Evolutionary conservation across 176 grass and related monocot species (phyloP).

Genomic region (Cenchrus purpureus): DNA sequence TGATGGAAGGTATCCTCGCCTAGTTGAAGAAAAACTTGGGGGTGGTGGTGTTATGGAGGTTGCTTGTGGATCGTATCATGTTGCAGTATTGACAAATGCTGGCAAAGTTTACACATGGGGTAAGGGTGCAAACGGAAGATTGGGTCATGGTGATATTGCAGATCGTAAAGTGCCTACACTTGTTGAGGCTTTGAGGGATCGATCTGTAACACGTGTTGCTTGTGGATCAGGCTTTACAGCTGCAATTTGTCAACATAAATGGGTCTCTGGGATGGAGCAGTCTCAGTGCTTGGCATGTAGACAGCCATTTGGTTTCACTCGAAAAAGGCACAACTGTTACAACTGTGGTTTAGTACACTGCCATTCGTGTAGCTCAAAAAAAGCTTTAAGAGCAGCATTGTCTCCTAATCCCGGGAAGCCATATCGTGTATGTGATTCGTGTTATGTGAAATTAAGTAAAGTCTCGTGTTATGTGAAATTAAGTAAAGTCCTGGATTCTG

Average conservation of each 20-base stretch:
- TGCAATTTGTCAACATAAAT: slow-evolving; percentile 94
- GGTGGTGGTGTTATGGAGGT: slow-evolving; percentile 78
- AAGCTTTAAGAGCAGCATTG: slow-evolving; percentile 82
- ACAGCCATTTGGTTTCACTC: slow-evolving; percentile 95
- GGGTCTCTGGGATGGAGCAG: slow-evolving; percentile 91
- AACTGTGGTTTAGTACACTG: slow-evolving; percentile 98
- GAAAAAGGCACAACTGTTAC: slow-evolving; percentile 97
- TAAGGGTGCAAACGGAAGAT: slow-evolving; percentile 88
- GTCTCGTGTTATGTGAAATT: slow-evolving; percentile 87
- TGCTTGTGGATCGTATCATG: slow-evolving; percentile 88
- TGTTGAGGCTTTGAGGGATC: slow-evolving; percentile 90
- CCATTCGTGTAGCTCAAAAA: slow-evolving; percentile 90
- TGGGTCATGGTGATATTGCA: slow-evolving; percentile 83
- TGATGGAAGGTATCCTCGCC: slow-evolving; percentile 82
- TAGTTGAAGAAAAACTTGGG: slow-evolving; percentile 78
- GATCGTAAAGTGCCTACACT: slow-evolving; percentile 83
- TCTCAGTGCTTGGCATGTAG: slow-evolving; percentile 92
- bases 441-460: slow-evolving; percentile 85
- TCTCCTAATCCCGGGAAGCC: slow-evolving; percentile 95
- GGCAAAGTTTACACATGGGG: slow-evolving; percentile 99
- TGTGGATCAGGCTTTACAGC: slow-evolving; percentile 93
- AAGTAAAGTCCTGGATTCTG: slow-evolving; percentile 80
- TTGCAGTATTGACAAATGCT: slow-evolving; percentile 72
- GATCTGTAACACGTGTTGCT: slow-evolving; percentile 77
- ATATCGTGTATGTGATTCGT: slow-evolving; percentile 94